Evolutionary conservation across 2,329 filamentous ascomycete genomes (phyloP), one percentile per base, ranked within the genome.

Genomic region (Fusarium graminum): DNA sequence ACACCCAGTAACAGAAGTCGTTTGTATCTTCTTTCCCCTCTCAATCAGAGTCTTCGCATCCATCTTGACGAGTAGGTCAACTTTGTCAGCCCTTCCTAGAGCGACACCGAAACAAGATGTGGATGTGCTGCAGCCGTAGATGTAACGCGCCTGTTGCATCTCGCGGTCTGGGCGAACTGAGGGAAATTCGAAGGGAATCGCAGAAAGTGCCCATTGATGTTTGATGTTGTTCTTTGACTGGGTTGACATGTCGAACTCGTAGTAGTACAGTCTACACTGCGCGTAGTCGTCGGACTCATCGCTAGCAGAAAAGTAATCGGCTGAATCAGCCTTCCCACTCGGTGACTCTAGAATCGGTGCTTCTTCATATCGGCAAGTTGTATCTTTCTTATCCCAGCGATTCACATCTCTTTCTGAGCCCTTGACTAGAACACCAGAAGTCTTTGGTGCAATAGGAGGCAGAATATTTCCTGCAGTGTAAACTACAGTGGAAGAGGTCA

Each of bases 231-330:
- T 74, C 4, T 34, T 26, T 1, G 6, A 69, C 17, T 0, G 71
- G 54, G 3, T 36, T 1, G 46, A 30, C 2, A 90, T 74, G 2
- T 80, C 77, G 69, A 92, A 91, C 36, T 82, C 81, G 72, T 90
- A 91, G 71, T 91, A 91, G 74, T 91, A 92, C 0, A 92, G 79
- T 7, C 89, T 83, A 59, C 89, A 92, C 74, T 92, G 87, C 43
- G 90, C 87, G 65, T 88, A 83, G 62, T 90, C 49, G 10, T 62
- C 88, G 2, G 76, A 75, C 4, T 80, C 78, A 52, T 79, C 74
- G 2, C 71, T 72, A 1, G 4, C 1, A 0, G 43, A 11, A 2
- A 43, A 51, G 26, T 59, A 39, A 1, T 59, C 52, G 0, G 1
- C 4, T 0, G n/a, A 0, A 0, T 13, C 9, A 0, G 6, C 0